Conservation (phyloP, 768 basidiomycete species). For the Boletellus ananiceps region DNA sequence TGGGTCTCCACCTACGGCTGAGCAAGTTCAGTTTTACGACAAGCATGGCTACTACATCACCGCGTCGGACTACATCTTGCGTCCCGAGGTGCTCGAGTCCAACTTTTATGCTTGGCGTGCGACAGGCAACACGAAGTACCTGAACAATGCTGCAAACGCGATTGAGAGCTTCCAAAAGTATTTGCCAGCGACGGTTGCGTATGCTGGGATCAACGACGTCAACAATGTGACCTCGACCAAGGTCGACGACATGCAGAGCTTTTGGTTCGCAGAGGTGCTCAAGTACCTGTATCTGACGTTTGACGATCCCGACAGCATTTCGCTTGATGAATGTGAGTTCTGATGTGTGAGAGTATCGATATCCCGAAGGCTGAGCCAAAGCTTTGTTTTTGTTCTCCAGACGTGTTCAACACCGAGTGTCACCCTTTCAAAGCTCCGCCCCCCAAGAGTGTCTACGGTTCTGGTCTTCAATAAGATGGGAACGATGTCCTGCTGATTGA, state of each 20-base stretch:
- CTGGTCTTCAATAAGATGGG: conserved; percentile 2
- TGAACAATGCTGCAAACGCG: conserved; percentile 57
- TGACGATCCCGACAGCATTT: conserved; percentile 62
- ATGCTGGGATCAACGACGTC: conserved; percentile 55
- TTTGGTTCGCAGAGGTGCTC: conserved; percentile 68
- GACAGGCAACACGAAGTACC: conserved; percentile 66
- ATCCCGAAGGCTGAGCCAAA: neutral
- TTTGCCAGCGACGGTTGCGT: conserved; percentile 45
- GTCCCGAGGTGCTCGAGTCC: conserved; percentile 75
- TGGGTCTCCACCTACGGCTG: conserved; percentile 28
- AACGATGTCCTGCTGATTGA: too few species aligned
- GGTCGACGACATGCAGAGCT: conserved; percentile 67
- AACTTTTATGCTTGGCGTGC: conserved; percentile 78
- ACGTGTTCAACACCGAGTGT: conserved; percentile 68
- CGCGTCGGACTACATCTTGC: conserved; percentile 48
- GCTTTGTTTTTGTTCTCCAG: conserved; percentile 23
- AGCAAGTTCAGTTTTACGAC: conserved; percentile 50
- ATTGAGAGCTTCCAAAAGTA: conserved; percentile 55
- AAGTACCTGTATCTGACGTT: conserved; percentile 76
- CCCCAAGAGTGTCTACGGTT: conserved; percentile 35
- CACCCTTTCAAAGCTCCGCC: conserved; percentile 63
- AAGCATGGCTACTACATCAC: conserved; percentile 65
- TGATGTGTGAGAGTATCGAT: neutral
- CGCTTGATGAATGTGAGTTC: conserved; percentile 53
- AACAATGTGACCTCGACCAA: conserved; percentile 37